Percentiles rank a stretch among this genome's conserved stretches.
Conservation (phyloP, 768 basidiomycete species). For the Clitopilus passeckerianus region DNA sequence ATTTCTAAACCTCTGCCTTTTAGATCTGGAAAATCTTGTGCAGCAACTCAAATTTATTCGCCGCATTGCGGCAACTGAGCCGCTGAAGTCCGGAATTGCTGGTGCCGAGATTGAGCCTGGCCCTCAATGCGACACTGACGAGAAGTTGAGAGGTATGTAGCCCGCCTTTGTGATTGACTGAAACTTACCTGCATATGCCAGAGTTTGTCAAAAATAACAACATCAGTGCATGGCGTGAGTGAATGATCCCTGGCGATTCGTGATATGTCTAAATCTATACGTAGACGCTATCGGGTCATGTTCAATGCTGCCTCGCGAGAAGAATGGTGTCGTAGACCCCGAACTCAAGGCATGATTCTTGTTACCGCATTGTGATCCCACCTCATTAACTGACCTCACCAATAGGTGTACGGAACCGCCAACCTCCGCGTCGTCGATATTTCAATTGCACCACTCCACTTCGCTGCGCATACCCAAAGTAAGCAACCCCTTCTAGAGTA, state of each 20-base stretch:
- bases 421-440: constrained; percentile 52
- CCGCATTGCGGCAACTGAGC: not conserved
- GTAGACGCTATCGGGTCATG: constrained; percentile 38
- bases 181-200: constrained; percentile 44
- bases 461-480: constrained; percentile 41
- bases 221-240: not conserved
- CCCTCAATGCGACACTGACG: constrained; percentile 18
- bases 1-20: not conserved
- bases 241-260: constrained; percentile 21
- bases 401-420: constrained; percentile 47
- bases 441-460: constrained; percentile 43
- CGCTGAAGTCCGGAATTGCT: not conserved
- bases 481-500: constrained; percentile 3
- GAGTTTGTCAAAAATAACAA: not conserved
- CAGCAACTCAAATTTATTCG: not conserved
- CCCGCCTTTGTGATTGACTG: not conserved
- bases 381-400: not conserved
- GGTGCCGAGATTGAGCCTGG: constrained; percentile 23
- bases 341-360: constrained; percentile 27
- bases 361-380: not conserved
- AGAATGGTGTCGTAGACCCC: constrained; percentile 44
- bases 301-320: constrained; percentile 47
- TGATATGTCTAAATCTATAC: constrained; percentile 8
- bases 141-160: constrained; percentile 21
- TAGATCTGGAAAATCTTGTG: not conserved